Evolutionary conservation across 164 flowering plant genomes (phyloP), one percentile per base, ranked within the genome.

Genomic region (Stephania cephalantha): DNA sequence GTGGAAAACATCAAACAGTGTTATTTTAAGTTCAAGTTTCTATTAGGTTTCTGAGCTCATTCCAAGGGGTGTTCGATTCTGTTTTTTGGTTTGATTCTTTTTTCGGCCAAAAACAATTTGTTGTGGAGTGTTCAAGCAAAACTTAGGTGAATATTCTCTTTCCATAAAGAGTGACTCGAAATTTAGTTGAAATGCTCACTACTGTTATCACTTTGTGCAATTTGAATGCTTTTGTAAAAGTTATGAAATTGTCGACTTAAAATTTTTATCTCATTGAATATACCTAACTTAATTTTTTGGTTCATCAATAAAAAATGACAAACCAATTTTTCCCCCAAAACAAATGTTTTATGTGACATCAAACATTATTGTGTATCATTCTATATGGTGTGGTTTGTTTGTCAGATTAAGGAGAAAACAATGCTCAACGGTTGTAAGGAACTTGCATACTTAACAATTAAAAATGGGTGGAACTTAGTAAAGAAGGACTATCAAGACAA

Each of bases 241-340:
- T 30, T 45, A 12, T 20, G 25, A 74, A 74, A 45, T 58, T 17
- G 4, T 64, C 66, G 6, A 74, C 20, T 25, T 74, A 18, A 11
- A 70, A 74, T 4, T 52, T 30, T n/a, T 65, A 55, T 45, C 66
- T 65, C 70, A 74, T 20, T 22, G 66, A 18, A 74, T 74, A 74
- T n/a, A 74, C 45, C 70, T 70, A 74, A 74, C 61, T 50, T 50
- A 50, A 50, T 50, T 13, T 50, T 13, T 50, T 50, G 55, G 66
- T n/a, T 74, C 70, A 74, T 64, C 61, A 22, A 67, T 66, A 66
- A 74, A 74, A 74, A 13, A 22, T 29, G 12, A 66, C 61, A 74
- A 74, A 35, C 20, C 65, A 73, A 17, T 73, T 73, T 35, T 50
- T 25, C 44, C 69, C 69, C 55, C 15, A 50, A 30, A 73, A 12